These are phyloP conservation scores for Schrenkiella parvula DNA, from an alignment of 345 rosid genomes.

Conservation along the genomic window DNA sequence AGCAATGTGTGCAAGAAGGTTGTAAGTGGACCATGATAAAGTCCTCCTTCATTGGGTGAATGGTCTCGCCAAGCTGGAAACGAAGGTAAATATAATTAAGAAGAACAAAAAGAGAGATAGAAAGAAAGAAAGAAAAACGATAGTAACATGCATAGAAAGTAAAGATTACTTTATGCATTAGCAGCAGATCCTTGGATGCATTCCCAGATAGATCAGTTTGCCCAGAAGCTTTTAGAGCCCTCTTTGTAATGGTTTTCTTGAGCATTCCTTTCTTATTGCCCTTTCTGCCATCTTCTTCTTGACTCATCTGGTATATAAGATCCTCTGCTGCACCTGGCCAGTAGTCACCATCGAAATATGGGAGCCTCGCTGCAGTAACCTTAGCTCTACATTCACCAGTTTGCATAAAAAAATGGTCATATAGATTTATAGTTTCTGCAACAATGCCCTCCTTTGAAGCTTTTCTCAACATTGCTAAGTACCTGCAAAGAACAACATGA, in stretches of 20 bases:
- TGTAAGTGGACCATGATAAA: constrained; percentile 99
- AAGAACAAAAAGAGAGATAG: no score
- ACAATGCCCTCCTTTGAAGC: constrained; percentile 84
- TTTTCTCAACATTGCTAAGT: constrained; percentile 79
- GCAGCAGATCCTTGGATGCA: constrained; percentile 82
- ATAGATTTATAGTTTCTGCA: constrained; percentile 71
- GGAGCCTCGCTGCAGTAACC: constrained; percentile 95
- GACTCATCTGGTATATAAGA: constrained; percentile 74
- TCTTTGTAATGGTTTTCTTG: constrained; percentile 87
- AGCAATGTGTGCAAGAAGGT: constrained; percentile 85
- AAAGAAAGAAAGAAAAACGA: no score
- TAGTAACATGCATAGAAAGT: constrained; percentile 2
- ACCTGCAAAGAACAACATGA: constrained; percentile 66
- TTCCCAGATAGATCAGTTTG: constrained; percentile 87
- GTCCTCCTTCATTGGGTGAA: constrained; percentile 97
- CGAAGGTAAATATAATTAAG: background rate
- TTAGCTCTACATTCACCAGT: constrained; percentile 82
- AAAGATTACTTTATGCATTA: constrained; percentile 81
- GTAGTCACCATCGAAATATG: constrained; percentile 98
- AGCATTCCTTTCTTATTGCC: constrained; percentile 77
- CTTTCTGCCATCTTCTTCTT: constrained; percentile 94
- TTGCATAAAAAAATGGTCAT: constrained; percentile 84
- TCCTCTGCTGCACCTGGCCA: no score
- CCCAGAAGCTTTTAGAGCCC: constrained; percentile 96
- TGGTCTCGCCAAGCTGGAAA: constrained; percentile 93